These are phyloP conservation scores for Colletotrichum zoysiae DNA, from an alignment of 2,329 filamentous ascomycete genomes.

Conservation along the genomic window DNA sequence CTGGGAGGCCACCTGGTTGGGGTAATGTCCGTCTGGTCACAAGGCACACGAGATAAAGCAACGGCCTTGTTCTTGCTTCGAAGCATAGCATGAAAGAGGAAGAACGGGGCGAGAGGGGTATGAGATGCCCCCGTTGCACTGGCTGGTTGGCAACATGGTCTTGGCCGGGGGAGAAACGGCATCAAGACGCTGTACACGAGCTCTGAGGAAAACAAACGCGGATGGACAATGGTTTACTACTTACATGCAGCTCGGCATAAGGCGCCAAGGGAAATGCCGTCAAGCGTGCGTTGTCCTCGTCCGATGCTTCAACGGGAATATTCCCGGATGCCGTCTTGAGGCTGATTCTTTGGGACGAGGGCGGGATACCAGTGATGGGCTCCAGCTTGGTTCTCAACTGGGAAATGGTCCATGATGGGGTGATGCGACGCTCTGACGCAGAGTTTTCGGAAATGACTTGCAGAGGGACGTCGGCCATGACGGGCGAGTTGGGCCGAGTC, in stretches of 20 bases:
- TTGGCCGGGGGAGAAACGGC: constrained; percentile 1
- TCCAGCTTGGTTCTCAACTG: constrained; percentile 90
- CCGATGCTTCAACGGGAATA: constrained; percentile 74
- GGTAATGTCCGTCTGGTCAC: background rate
- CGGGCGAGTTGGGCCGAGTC: constrained; percentile 45
- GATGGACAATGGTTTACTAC: constrained; percentile 60
- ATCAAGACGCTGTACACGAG: background rate
- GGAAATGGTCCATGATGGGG: constrained; percentile 89
- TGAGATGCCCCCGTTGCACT: constrained; percentile 18
- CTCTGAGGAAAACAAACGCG: background rate
- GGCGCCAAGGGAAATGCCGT: constrained; percentile 75
- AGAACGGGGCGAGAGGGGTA: background rate
- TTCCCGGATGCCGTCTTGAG: constrained; percentile 74
- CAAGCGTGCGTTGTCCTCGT: constrained; percentile 79
- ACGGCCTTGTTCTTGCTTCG: background rate
- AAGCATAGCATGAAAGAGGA: background rate
- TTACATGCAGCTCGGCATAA: constrained; percentile 85
- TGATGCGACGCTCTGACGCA: constrained; percentile 89
- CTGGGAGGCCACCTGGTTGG: too few species aligned
- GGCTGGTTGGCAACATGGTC: background rate
- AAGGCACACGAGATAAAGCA: background rate
- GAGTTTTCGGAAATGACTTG: constrained; percentile 81
- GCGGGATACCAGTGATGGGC: constrained; percentile 91
- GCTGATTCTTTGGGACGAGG: constrained; percentile 79
- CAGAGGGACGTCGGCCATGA: constrained; percentile 80